These are phyloP conservation scores for Fraxinus floribunda DNA, from an alignment of 305 asterid genomes.

Conservation along the genomic window DNA sequence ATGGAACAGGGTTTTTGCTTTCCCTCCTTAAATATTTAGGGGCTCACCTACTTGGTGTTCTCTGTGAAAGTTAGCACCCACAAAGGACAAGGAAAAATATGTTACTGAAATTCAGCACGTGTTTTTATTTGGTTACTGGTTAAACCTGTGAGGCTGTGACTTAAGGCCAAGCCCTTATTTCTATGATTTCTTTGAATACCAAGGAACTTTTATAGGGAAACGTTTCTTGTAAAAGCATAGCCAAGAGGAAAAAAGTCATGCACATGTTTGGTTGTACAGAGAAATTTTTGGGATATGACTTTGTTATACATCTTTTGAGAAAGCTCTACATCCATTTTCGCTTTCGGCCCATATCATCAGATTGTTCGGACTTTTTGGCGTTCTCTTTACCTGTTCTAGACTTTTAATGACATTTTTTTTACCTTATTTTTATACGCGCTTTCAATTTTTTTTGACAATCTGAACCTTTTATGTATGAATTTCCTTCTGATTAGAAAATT, in stretches of 20 bases:
- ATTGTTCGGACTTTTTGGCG: background rate
- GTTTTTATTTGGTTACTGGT: background rate
- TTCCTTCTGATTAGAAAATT: background rate
- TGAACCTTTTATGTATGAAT: background rate
- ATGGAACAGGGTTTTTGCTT: background rate
- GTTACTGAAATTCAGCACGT: background rate
- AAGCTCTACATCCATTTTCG: background rate
- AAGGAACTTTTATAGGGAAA: background rate
- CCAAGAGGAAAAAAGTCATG: background rate
- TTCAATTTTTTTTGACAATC: background rate
- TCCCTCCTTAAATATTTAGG: background rate
- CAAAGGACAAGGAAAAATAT: background rate
- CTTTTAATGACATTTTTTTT: background rate
- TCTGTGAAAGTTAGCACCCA: background rate
- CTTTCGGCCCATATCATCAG: background rate
- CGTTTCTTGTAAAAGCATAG: background rate
- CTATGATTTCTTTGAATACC: background rate
- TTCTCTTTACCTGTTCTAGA: background rate
- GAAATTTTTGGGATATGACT: background rate
- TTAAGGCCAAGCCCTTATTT: background rate
- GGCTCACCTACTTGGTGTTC: background rate
- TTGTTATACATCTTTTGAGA: background rate
- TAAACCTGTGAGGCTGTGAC: background rate
- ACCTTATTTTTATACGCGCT: background rate
- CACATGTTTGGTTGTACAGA: background rate